Base-by-base conservation (phyloP, 495 filamentous ascomycete genomes). In the Penicillium egyptiacum region DNA sequence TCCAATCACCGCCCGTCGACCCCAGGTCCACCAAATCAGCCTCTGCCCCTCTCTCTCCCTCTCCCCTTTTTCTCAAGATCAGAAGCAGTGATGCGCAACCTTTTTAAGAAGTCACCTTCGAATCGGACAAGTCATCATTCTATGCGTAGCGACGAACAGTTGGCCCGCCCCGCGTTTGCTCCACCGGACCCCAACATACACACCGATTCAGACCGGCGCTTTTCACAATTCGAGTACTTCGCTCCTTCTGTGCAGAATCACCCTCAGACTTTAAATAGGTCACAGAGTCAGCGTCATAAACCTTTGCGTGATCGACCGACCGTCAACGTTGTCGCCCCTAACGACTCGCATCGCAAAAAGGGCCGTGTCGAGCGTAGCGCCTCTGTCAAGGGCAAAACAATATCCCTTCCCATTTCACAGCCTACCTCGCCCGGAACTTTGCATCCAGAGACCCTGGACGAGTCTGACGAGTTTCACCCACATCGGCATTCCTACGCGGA, bases 91-190 rank as follows among this genome's bases (percentile, higher is more conserved):
- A 72, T 72, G 70, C 71, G 30, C 30, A 33, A 61, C 66, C 57
- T 69, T 58, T 73, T 69, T 48, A 64, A 59, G 58, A 69, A 65
- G 55, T 60, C 63, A 5, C 50, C 63, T 17, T 50, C 58, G 9
- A 53, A 53, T 62, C 62, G 64, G 43, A 58, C 71, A 22, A 57
- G 61, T 40, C 64, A 58, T 31, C 60, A 57, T 57, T 37, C 64
- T 50, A 65, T 66, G 55, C 69, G 68, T 40, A 72, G 72, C n/a
- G 69, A 54, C 28, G 73, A 76, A 58, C 62, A 72, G 50, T 66
- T 73, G 31, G 58, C 53, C 37, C 62, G 41, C 41, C 63, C 63
- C 58, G 53, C 64, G 55, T 62, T 63, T 50, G 45, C 61, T 67
- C 60, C 57, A 55, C 57, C 54, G 23, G 57, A 56, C 45, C 68